Percentiles rank a stretch among this genome's conserved stretches.
These are phyloP conservation scores for Colletotrichum ledebouriae DNA, from an alignment of 2,329 filamentous ascomycete genomes.

Conservation along the genomic window DNA sequence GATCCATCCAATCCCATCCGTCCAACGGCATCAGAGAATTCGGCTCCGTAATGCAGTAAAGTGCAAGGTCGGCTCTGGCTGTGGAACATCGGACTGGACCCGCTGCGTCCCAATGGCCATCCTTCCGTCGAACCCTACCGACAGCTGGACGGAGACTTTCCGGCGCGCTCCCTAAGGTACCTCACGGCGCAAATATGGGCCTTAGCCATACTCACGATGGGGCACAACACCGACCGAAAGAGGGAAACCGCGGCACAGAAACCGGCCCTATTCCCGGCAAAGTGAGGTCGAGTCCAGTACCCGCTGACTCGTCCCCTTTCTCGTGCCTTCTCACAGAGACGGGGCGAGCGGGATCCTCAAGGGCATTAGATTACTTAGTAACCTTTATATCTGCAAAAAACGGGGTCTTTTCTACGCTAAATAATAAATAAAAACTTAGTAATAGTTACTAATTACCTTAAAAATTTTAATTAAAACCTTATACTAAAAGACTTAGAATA, in stretches of 20 bases:
- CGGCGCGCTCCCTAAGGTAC: slow-evolving; percentile 23
- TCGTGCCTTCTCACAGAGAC: slow-evolving; percentile 28
- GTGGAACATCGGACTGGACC: slow-evolving; percentile 16
- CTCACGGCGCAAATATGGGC: slow-evolving; percentile 9
- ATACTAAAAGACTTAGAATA: no score
- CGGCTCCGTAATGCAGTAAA: slow-evolving; percentile 30
- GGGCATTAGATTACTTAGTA: no score
- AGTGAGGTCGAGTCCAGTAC: slow-evolving; percentile 8
- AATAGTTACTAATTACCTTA: no score
- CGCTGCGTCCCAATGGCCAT: slow-evolving; percentile 31
- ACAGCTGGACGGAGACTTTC: slow-evolving; percentile 37
- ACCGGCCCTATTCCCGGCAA: slow-evolving; percentile 32
- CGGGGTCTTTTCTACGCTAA: no score
- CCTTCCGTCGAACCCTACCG: slow-evolving; percentile 31
- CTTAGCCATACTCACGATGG: slow-evolving; percentile 18
- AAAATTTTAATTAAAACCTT: no score
- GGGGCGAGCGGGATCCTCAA: slow-evolving; percentile 24
- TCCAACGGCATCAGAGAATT: slow-evolving; percentile 24
- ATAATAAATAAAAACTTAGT: no score
- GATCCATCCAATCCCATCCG: slow-evolving; percentile 21
- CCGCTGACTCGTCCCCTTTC: slow-evolving; percentile 35
- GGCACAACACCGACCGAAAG: slow-evolving; percentile 22
- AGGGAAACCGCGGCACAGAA: slow-evolving; percentile 32
- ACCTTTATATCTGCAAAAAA: no score
- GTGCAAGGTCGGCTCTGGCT: slow-evolving; percentile 22